These are phyloP conservation scores for Penicillium sp. DNA, from an alignment of 2,329 filamentous ascomycete genomes.

Conservation along the genomic window DNA sequence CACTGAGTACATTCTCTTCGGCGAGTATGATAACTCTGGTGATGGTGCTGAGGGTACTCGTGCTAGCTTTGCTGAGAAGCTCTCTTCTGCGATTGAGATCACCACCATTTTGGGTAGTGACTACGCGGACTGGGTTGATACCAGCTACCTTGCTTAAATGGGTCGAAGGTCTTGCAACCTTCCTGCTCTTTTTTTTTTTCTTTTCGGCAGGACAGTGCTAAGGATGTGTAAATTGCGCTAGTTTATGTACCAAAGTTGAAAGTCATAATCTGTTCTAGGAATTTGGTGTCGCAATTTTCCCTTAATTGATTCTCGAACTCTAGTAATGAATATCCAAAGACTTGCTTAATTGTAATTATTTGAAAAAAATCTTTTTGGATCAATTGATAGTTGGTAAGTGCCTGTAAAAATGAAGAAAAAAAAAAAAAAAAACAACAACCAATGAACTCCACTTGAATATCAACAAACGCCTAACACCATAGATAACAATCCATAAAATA, in stretches of 20 bases:
- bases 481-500: not conserved
- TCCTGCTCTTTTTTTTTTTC: not conserved
- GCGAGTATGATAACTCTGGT: slow-evolving; percentile 62
- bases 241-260: not conserved
- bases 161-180: not conserved
- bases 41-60: slow-evolving; percentile 56
- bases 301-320: too few species aligned
- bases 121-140: slow-evolving; percentile 48
- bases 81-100: slow-evolving; percentile 46
- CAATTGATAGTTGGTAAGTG: not conserved
- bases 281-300: too few species aligned
- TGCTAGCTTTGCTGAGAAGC: slow-evolving; percentile 50
- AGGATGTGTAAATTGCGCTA: not conserved
- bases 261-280: not conserved
- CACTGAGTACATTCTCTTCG: slow-evolving; percentile 57
- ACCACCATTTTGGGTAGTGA: slow-evolving; percentile 47
- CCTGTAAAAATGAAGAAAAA: not conserved
- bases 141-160: slow-evolving; percentile 34
- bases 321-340: too few species aligned
- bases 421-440: too few species aligned
- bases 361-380: not conserved
- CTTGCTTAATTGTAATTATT: not conserved
- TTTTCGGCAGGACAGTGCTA: not conserved
- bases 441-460: not conserved
- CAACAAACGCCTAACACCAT: not conserved